Evolutionary conservation across 2,329 filamentous ascomycete species (phyloP).

Genomic region (Pezicula radicicola): DNA sequence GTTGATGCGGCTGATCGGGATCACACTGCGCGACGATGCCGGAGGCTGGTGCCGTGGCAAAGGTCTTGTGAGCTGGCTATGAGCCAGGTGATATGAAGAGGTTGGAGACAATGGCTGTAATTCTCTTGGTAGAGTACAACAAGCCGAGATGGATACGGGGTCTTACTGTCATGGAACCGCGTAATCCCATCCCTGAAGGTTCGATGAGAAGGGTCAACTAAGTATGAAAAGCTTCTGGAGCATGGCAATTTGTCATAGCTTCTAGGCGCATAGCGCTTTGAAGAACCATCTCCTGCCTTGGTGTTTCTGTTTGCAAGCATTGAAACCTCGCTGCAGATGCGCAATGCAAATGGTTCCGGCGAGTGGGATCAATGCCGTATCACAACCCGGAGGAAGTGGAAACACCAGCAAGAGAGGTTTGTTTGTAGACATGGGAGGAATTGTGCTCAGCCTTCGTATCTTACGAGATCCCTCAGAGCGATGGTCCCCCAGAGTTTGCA

Average conservation of each 20-base stretch:
- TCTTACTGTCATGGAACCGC: constrained; percentile 32
- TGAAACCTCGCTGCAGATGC: constrained; percentile 51
- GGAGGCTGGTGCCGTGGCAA: constrained; percentile 49
- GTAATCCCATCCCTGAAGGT: constrained; percentile 23
- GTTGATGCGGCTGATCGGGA: constrained; percentile 66
- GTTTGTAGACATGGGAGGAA: constrained; percentile 27
- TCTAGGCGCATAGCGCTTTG: constrained; percentile 8
- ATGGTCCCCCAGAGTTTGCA: constrained; percentile 22
- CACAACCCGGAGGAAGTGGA: constrained; percentile 22
- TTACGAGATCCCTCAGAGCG: constrained; percentile 10
- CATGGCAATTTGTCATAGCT: constrained; percentile 25
- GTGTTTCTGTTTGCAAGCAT: constrained; percentile 36
- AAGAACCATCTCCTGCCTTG: constrained; percentile 18
- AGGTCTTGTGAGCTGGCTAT: constrained; percentile 41
- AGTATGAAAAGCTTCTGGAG: constrained; percentile 22
- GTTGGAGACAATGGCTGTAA: constrained; percentile 38
- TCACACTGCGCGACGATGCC: constrained; percentile 42
- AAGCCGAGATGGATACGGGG: constrained; percentile 44
- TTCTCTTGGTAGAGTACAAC: constrained; percentile 21
- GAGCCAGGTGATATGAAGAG: constrained; percentile 27
- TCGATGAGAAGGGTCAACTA: constrained; percentile 8
- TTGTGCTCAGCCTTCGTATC: constrained; percentile 26
- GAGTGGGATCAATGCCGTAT: constrained; percentile 41
- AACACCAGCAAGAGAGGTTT: constrained; percentile 23
- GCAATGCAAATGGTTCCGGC: constrained; percentile 49